Conservation (phyloP, 305 asterid genomes). For the Plantago rigida region DNA sequence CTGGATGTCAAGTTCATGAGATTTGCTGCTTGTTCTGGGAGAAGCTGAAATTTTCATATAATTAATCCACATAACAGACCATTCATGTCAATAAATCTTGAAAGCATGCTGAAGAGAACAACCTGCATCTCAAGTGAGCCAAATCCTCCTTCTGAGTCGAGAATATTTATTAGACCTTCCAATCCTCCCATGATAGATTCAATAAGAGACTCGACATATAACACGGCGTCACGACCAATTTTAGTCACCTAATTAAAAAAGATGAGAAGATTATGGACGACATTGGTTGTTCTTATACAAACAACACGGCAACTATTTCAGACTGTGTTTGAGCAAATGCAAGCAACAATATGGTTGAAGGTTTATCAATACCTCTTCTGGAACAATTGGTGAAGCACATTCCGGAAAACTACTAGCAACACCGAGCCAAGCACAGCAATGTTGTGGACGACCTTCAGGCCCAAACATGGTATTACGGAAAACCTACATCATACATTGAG, state of each 20-base stretch:
- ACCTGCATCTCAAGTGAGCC: slow-evolving; percentile 99
- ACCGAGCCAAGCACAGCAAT: slow-evolving; percentile 99
- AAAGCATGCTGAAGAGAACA: slow-evolving; percentile 32
- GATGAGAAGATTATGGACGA: slow-evolving; percentile 22
- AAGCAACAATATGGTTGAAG: slow-evolving; percentile 22
- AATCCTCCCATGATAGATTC: slow-evolving; percentile 98
- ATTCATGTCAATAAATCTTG: slow-evolving; percentile 22
- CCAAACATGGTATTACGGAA: slow-evolving; percentile 99
- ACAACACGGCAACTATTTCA: slow-evolving; percentile 15
- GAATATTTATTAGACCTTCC: slow-evolving; percentile 95
- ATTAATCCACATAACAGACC: slow-evolving; percentile 29
- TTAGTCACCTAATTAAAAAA: slow-evolving; percentile 60
- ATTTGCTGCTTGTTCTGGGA: slow-evolving; percentile 97
- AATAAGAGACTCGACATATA: slow-evolving; percentile 92
- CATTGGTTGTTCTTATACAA: slow-evolving; percentile 21
- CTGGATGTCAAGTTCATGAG: slow-evolving; percentile 91
- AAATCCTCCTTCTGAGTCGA: slow-evolving; percentile 98
- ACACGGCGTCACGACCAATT: slow-evolving; percentile 91
- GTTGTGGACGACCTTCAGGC: slow-evolving; percentile 99
- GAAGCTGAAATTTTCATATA: slow-evolving; percentile 60
- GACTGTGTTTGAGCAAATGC: slow-evolving; percentile 19
- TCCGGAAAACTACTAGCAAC: slow-evolving; percentile 97
- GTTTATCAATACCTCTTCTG: slow-evolving; percentile 70
- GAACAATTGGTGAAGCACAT: slow-evolving; percentile 83
- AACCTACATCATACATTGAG: slow-evolving; percentile 43